Evolutionary conservation across 2,329 filamentous ascomycete species (phyloP).

Genomic region (Ophiocordyceps camponoti-rufipedis): DNA sequence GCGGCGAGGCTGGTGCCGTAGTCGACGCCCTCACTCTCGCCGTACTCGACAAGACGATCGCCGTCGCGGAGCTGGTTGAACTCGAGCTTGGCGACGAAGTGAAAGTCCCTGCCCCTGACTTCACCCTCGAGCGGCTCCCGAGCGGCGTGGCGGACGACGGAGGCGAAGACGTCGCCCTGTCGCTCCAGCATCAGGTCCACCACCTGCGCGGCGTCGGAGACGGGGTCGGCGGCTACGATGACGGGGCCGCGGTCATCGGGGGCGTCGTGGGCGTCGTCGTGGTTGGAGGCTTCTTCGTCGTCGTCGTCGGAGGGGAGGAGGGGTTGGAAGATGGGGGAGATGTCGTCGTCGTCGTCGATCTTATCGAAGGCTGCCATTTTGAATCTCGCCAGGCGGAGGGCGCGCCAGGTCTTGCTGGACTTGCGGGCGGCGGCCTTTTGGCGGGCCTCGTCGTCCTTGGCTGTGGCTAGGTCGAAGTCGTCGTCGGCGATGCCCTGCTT

Average conservation of each 20-base stretch:
- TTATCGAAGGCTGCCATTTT: conserved; percentile 69
- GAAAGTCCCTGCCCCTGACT: conserved; percentile 29
- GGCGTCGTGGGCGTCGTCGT: conserved; percentile 14
- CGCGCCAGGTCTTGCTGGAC: conserved; percentile 79
- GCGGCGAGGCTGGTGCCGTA: conserved; percentile 38
- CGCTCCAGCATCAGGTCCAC: conserved; percentile 43
- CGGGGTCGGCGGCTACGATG: conserved; percentile 47
- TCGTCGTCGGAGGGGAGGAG: conserved; percentile 17
- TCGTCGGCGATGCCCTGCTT: conserved; percentile 57
- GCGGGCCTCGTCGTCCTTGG: conserved; percentile 41
- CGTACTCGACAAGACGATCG: conserved; percentile 40
- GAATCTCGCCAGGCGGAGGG: conserved; percentile 59
- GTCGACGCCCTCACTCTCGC: conserved; percentile 25
- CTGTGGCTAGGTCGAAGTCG: conserved; percentile 76
- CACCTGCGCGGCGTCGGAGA: conserved; percentile 44
- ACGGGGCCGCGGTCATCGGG: conserved; percentile 34
- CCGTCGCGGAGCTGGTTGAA: conserved; percentile 41
- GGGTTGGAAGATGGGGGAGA: conserved; percentile 37
- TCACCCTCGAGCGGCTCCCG: conserved; percentile 30
- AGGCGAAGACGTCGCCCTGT: conserved; percentile 46
- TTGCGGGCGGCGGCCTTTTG: conserved; percentile 47
- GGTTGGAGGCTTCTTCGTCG: conserved; percentile 12
- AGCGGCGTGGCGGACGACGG: conserved; percentile 36
- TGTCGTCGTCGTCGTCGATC: conserved; percentile 66
- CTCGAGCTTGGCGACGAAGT: conserved; percentile 35